Evolutionary conservation across 208 protist genomes (phyloP).

Genomic region (Vickermania ingenoplastis): DNA sequence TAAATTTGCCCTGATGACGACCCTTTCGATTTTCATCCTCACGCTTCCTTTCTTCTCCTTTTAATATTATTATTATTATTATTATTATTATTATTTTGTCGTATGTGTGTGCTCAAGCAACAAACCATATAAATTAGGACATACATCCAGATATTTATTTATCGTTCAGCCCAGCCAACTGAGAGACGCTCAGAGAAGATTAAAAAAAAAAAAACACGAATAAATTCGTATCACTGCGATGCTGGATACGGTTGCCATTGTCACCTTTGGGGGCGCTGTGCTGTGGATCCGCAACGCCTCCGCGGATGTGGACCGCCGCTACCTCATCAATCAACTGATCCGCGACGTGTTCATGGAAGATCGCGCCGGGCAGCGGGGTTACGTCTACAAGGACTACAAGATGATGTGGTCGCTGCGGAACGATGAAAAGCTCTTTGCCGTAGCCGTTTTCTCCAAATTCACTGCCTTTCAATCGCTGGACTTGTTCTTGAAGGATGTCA

Average conservation of each 20-base stretch:
- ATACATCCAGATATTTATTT: too few relatives aligned
- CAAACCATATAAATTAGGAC: too few relatives aligned
- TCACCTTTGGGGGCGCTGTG: conserved; percentile 91
- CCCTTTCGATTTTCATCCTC: too few relatives aligned
- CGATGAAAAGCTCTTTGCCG: conserved; percentile 89
- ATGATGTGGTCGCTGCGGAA: conserved; percentile 91
- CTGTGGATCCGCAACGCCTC: conserved; percentile 72
- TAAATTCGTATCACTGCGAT: too few relatives aligned
- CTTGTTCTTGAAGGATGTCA: conserved; percentile 74
- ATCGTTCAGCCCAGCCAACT: too few relatives aligned
- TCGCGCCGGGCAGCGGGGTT: conserved; percentile 61
- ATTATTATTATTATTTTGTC: too few relatives aligned
- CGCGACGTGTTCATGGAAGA: conserved; percentile 91
- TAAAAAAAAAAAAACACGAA: too few relatives aligned
- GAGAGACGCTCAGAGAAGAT: too few relatives aligned
- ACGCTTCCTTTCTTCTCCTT: too few relatives aligned
- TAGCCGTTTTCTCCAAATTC: conserved; percentile 90
- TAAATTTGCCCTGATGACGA: too few relatives aligned
- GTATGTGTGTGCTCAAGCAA: too few relatives aligned
- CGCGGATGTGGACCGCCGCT: conserved; percentile 43
- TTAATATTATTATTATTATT: too few relatives aligned
- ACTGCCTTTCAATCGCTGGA: conserved; percentile 81
- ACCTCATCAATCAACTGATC: conserved; percentile 89
- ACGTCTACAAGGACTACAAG: conserved; percentile 71
- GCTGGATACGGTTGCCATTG: conserved; percentile 92